Evolutionary conservation across 371 early-diverging fungal genomes (phyloP).

Genomic region (Syncephalis plumigaleata): DNA sequence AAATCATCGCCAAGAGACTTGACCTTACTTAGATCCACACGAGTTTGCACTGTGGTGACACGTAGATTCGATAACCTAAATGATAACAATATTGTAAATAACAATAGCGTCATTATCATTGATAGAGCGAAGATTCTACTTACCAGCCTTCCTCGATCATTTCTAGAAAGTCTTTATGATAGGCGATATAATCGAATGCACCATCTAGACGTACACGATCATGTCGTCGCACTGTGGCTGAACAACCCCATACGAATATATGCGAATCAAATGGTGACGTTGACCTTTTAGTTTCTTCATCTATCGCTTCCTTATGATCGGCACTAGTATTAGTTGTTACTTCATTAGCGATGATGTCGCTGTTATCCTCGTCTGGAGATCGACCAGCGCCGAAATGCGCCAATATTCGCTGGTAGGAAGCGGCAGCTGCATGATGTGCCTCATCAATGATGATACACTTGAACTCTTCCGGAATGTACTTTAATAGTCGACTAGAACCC

Average conservation of each 20-base stretch:
- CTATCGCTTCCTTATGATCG: neutral
- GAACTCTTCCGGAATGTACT: constrained; percentile 54
- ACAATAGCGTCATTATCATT: neutral
- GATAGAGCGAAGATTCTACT: too few species aligned
- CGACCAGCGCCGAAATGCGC: constrained; percentile 39
- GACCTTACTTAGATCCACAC: constrained; percentile 30
- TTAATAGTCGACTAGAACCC: constrained; percentile 24
- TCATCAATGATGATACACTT: constrained; percentile 84
- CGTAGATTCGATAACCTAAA: constrained; percentile 43
- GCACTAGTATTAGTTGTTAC: neutral
- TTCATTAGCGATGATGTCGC: constrained; percentile 1
- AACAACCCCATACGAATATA: constrained; percentile 78
- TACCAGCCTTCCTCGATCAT: constrained; percentile 73
- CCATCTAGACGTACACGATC: constrained; percentile 52
- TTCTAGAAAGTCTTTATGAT: constrained; percentile 45
- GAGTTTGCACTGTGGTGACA: constrained; percentile 44
- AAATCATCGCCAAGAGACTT: constrained; percentile 39
- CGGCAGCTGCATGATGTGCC: constrained; percentile 84
- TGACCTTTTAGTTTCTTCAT: neutral
- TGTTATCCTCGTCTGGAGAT: neutral
- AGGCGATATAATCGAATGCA: constrained; percentile 65
- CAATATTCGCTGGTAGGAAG: constrained; percentile 49
- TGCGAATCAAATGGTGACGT: constrained; percentile 13
- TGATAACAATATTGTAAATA: neutral
- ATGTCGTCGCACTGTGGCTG: constrained; percentile 74